These are phyloP conservation scores for Cystobasidium tubakii DNA, from an alignment of 768 basidiomycete species.

Conservation along the genomic window DNA sequence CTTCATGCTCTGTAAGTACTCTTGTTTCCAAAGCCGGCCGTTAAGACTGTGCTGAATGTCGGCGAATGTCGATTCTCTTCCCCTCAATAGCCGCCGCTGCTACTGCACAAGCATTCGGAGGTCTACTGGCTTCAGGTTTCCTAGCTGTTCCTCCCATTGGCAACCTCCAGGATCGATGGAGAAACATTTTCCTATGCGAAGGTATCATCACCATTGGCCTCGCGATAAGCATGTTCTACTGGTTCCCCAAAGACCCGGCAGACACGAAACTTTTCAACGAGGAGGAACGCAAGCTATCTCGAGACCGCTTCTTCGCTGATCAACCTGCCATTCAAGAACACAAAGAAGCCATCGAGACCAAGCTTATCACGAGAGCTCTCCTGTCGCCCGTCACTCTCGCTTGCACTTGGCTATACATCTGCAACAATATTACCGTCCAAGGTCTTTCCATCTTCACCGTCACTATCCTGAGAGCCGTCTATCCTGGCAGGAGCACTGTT, in stretches of 20 bases:
- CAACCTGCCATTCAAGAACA: conserved; percentile 32
- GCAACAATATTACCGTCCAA: conserved; percentile 37
- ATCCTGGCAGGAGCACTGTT: conserved; percentile 5
- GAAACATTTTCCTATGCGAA: conserved; percentile 27
- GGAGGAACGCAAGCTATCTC: conserved; percentile 24
- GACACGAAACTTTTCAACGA: conserved; percentile 35
- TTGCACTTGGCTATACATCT: conserved; percentile 35
- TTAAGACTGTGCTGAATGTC: not conserved
- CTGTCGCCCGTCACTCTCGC: conserved; percentile 13
- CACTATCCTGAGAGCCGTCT: conserved; percentile 28
- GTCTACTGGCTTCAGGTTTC: conserved; percentile 34
- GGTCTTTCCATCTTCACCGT: conserved; percentile 33
- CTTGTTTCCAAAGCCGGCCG: no score
- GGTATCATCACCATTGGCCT: conserved; percentile 35
- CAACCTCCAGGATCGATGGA: not conserved
- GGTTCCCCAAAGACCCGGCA: conserved; percentile 20
- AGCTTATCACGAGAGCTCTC: conserved; percentile 21
- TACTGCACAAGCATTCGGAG: conserved; percentile 27
- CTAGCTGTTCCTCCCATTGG: conserved; percentile 22
- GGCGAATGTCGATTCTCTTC: not conserved
- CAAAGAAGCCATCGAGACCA: conserved; percentile 34
- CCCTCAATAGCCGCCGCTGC: conserved; percentile 1
- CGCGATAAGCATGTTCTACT: conserved; percentile 5
- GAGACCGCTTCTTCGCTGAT: conserved; percentile 31
- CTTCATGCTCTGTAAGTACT: conserved; percentile 33